Conservation (phyloP, 352 stramenopile species). For the Globisporangium nagaii region DNA sequence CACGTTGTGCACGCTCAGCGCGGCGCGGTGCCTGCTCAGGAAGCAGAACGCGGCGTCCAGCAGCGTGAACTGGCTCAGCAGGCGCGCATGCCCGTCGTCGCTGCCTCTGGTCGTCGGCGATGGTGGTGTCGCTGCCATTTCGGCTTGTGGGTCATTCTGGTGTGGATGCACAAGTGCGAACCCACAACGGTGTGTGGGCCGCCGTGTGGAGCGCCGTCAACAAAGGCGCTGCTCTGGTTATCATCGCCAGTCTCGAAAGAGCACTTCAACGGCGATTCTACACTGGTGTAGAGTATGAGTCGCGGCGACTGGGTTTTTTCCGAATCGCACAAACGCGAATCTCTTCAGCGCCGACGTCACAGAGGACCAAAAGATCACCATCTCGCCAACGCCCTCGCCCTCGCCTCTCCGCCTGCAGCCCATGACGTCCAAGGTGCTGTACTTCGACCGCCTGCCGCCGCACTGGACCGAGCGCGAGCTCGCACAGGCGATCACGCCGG, state of each 20-base stretch:
- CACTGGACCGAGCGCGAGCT: conserved; percentile 39
- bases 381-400: background rate
- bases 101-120: too few species aligned
- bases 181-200: too few species aligned
- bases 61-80: conserved; percentile 49
- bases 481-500: conserved; percentile 16
- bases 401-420: background rate
- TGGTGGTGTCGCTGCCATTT: background rate
- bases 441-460: conserved; percentile 41
- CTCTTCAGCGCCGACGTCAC: too few species aligned
- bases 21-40: conserved; percentile 37
- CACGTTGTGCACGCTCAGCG: conserved; percentile 43
- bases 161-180: too few species aligned
- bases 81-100: background rate
- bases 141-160: too few species aligned
- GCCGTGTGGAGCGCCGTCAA: too few species aligned
- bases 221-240: too few species aligned
- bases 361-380: conserved; percentile 4
- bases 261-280: too few species aligned
- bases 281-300: too few species aligned
- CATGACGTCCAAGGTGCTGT: conserved; percentile 45
- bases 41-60: conserved; percentile 69
- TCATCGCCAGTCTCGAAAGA: too few species aligned
- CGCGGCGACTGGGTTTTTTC: too few species aligned
- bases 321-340: too few species aligned